phyloP scores from a whole-genome alignment of 192 early-diverging fungal genomes.

The Coemansia sp. region DNA sequence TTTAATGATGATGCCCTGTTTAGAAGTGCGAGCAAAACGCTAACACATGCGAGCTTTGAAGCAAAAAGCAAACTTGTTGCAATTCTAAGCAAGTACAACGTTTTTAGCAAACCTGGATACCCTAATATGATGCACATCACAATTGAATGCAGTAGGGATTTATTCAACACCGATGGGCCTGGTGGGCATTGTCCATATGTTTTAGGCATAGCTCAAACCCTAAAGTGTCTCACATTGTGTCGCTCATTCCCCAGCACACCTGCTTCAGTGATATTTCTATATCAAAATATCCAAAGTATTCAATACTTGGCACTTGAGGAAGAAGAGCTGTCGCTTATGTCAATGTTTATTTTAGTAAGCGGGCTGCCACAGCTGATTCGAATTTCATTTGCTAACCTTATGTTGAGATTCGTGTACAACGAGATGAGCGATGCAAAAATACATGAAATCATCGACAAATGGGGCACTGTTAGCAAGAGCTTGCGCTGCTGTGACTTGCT shows the following conservation, averaged over 20 bases:
- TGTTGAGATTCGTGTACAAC: background rate
- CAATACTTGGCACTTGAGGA: background rate
- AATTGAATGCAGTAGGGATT: background rate
- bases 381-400: background rate
- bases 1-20: background rate
- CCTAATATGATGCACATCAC: background rate
- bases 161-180: background rate
- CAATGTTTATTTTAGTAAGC: background rate
- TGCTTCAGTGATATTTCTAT: too few relatives aligned
- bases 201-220: background rate
- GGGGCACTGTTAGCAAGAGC: too few relatives aligned
- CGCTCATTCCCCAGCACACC: too few relatives aligned
- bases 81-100: background rate
- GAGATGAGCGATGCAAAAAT: background rate
- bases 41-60: background rate
- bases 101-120: background rate
- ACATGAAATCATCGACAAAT: too few relatives aligned
- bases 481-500: background rate
- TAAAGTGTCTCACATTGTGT: background rate
- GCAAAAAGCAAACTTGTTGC: background rate
- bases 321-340: background rate
- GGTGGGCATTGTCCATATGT: background rate
- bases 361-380: background rate
- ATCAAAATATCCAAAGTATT: too few relatives aligned
- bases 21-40: background rate